phyloP scores from a whole-genome alignment of 495 filamentous ascomycete genomes.

The Talaromyces proteolyticus region DNA sequence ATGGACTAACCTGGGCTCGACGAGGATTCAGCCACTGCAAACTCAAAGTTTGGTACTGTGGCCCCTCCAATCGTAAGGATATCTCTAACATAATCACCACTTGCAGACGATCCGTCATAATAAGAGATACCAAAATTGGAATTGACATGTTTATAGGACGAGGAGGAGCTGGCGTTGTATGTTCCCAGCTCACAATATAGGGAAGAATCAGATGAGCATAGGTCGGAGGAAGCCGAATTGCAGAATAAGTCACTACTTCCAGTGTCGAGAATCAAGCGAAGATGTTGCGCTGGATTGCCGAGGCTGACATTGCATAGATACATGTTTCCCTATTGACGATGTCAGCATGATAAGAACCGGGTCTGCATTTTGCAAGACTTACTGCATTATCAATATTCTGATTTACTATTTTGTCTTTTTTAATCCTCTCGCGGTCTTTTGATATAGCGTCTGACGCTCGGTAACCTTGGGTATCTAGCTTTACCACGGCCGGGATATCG shows the following conservation, averaged over 20 bases:
- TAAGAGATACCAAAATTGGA: slow-evolving; percentile 75
- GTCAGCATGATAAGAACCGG: neutral
- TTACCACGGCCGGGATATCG: slow-evolving; percentile 28
- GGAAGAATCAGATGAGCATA: neutral
- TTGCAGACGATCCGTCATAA: slow-evolving; percentile 67
- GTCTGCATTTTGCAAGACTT: neutral
- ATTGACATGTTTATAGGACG: slow-evolving; percentile 63
- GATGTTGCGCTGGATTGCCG: slow-evolving; percentile 51
- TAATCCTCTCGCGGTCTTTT: slow-evolving; percentile 26
- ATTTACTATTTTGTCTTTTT: slow-evolving; percentile 23
- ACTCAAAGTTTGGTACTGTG: slow-evolving; percentile 54
- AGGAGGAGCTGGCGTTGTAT: slow-evolving; percentile 59
- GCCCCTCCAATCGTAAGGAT: slow-evolving; percentile 53
- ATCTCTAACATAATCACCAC: slow-evolving; percentile 74
- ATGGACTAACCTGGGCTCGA: neutral
- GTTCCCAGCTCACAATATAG: slow-evolving; percentile 20
- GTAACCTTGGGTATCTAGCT: slow-evolving; percentile 32
- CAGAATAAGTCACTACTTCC: slow-evolving; percentile 73
- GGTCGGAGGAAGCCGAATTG: neutral
- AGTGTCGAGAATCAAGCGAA: slow-evolving; percentile 59
- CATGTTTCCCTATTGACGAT: neutral
- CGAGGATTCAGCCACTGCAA: slow-evolving; percentile 62
- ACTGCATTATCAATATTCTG: slow-evolving; percentile 38
- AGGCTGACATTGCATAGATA: slow-evolving; percentile 59
- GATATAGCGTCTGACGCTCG: slow-evolving; percentile 21